Evolutionary conservation across 2,329 filamentous ascomycete genomes (phyloP), one percentile per base, ranked within the genome.

Genomic region (Aspergillus novofumigatus): DNA sequence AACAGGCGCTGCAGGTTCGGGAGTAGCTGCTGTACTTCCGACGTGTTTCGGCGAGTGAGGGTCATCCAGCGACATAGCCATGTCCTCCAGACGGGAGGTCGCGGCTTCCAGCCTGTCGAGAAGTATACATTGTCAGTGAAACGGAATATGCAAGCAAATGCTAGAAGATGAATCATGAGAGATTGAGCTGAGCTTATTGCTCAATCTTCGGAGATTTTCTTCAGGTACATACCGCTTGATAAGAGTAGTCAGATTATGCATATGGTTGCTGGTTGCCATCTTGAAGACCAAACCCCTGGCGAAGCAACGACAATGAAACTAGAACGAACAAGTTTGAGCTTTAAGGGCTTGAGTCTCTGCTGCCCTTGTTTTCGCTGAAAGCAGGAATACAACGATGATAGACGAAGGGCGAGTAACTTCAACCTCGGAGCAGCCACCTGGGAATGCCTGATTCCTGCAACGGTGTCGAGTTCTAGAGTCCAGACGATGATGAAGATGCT

Each of bases 161-260:
- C 32, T 35, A 35, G 32, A 38, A 7, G 32, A 17, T 17, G 14
- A 38, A 38, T 38, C 5, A 38, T 38, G 4, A 32, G n/a, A 9
- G n/a, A 26, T 56, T 23, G 6, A 23, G n/a, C 25, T 29, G 45
- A 29, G 14, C 32, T 17, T 38, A 28, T 21, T 49, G 17, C 14
- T 20, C 10, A 21, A 29, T 29, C 53, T 26, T 6, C 23, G 25
- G 49, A 23, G 9, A 38, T 7, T 14, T 11, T 47, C 20, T 26
- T 47, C 21, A 17, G 23, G 10, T 14, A 78, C 85, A 68, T 84
- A 97, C 94, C 94, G 87, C 84, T 99, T 99, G 80, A 99, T 97
- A 70, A 99, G 85, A 54, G 94, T 99, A 38, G 92, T 95, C 62
- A 99, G 80, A 74, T 96, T 97, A 78, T 97, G 88, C 91, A 97